Evolutionary conservation across 1,139 yeast species (phyloP), one percentile per base, ranked within the genome.

Genomic region (Protomyces arabidopsidicola): DNA sequence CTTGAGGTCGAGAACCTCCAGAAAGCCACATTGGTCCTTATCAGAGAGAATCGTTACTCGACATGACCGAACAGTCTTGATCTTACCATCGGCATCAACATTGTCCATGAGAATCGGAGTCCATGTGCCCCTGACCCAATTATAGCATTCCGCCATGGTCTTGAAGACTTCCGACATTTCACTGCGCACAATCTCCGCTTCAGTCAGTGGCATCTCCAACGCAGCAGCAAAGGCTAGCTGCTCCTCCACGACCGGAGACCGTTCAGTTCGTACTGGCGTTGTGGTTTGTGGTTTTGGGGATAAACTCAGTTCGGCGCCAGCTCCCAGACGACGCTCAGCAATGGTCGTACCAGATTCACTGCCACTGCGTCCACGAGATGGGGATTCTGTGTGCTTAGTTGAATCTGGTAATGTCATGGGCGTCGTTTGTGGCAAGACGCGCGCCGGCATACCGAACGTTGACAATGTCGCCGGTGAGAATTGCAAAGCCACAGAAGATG

Each of bases 141-240:
- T 58, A n/a, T 45, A 58, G 53, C 62, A 58, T 36, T 58, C 62
- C 18, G 62, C 62, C 62, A 58, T 58, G 2, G 62, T 58, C 42
- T 45, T 31, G 56, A 52, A 58, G 42, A 58, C 24, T 12, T n/a
- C 48, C 8, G 16, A 20, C 48, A 42, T 42, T 24, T 51, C 62
- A 8, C 52, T 52, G 5, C 62, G 62, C 20, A 10, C 36, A 2
- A 14, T n/a, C 34, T 27, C 34, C 55, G 42, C 14, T 3, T 18
- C 36, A 34, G 18, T 18, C 22, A 18, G 6, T 4, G 48, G 22
- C 16, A 14, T 16, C 3, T n/a, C 22, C 24, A 10, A 12, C 12
- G 12, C 48, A 10, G 10, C 24, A n/a, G 20, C 14, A 18, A 16
- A 2, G 0, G 48, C 9, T 10, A 10, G 6, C 10, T 18, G 16